A percentile compares a stretch with the other conserved stretches of the same genome.
These are phyloP conservation scores for Pseudonitzschia delicatissima DNA, from an alignment of 108 stramenopile genomes.

Conservation along the genomic window DNA sequence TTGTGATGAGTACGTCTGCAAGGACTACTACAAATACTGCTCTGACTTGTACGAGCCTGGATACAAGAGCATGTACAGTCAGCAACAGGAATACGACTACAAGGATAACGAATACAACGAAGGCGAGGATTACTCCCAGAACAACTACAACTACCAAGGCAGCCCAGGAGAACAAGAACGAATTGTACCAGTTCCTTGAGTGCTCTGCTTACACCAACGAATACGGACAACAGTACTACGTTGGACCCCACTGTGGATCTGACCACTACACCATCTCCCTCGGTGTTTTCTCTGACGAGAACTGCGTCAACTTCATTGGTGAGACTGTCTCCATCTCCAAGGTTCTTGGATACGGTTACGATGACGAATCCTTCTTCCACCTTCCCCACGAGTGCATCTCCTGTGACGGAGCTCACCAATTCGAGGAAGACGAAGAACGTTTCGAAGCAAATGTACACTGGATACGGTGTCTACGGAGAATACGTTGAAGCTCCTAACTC, in stretches of 20 bases:
- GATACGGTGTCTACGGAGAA: slow-evolving; percentile 21
- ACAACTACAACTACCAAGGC: neutral
- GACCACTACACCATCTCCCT: slow-evolving; percentile 67
- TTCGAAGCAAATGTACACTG: slow-evolving; percentile 2
- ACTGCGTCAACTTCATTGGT: slow-evolving; percentile 64
- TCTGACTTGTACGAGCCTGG: slow-evolving; percentile 24
- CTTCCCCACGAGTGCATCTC: slow-evolving; percentile 59
- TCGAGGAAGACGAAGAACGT: slow-evolving; percentile 20
- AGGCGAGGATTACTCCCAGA: neutral
- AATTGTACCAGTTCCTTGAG: slow-evolving; percentile 24
- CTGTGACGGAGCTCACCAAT: slow-evolving; percentile 40
- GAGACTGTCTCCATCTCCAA: slow-evolving; percentile 28
- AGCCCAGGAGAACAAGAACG: slow-evolving; percentile 11
- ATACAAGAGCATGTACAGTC: slow-evolving; percentile 4
- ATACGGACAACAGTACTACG: slow-evolving; percentile 45
- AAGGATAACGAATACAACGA: slow-evolving; percentile 11
- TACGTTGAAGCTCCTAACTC: slow-evolving; percentile 23
- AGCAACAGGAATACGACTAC: neutral
- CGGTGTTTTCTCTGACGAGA: slow-evolving; percentile 71
- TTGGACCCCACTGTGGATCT: slow-evolving; percentile 65
- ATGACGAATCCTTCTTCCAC: slow-evolving; percentile 28
- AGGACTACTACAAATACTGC: slow-evolving; percentile 33
- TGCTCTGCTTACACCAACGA: slow-evolving; percentile 26
- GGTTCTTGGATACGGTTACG: slow-evolving; percentile 40
- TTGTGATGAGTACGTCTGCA: slow-evolving; percentile 32